Evolutionary conservation across 768 basidiomycete genomes (phyloP).

Genomic region (Saitozyma podzolica): DNA sequence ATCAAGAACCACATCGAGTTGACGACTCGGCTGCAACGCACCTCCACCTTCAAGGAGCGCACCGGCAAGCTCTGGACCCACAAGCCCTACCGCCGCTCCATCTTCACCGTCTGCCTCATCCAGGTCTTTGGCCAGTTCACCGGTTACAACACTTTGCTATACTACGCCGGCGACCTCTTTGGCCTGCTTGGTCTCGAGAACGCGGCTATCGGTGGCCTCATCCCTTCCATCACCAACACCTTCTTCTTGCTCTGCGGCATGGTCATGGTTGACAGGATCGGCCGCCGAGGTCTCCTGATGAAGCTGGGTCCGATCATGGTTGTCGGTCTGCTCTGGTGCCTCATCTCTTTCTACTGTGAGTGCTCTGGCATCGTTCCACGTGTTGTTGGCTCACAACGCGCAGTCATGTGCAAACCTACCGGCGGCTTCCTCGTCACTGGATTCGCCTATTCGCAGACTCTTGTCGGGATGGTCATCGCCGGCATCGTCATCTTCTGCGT

Average conservation of each 20-base stretch:
- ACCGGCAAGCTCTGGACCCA: slow-evolving; percentile 12
- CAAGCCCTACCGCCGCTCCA: slow-evolving; percentile 21
- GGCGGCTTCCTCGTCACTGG: too few relatives aligned
- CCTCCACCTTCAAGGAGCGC: slow-evolving; percentile 2
- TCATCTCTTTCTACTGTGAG: slow-evolving; percentile 15
- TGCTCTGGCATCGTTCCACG: too few relatives aligned
- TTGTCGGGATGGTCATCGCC: too few relatives aligned
- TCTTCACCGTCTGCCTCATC: slow-evolving; percentile 17
- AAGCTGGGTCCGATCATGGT: slow-evolving; percentile 1
- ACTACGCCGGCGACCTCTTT: slow-evolving; percentile 4
- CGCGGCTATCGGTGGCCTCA: slow-evolving; percentile 12
- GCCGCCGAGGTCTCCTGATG: slow-evolving; percentile 15
- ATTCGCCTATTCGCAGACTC: too few relatives aligned
- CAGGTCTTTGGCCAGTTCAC: slow-evolving; percentile 26
- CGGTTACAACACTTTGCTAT: slow-evolving; percentile 30
- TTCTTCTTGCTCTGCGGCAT: slow-evolving; percentile 16
- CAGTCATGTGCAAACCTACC: too few relatives aligned
- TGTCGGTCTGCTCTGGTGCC: slow-evolving; percentile 15
- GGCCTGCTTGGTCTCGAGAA: slow-evolving; percentile 18
- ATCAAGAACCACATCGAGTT: slow-evolving; percentile 10
- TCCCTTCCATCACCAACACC: slow-evolving; percentile 21
- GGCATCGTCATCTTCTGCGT: neutral
- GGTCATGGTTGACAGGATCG: slow-evolving; percentile 20
- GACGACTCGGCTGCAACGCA: slow-evolving; percentile 10
- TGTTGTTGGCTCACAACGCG: too few relatives aligned